Base-by-base conservation (phyloP, 495 filamentous ascomycete species). In the Penicillium ochrochloron region DNA sequence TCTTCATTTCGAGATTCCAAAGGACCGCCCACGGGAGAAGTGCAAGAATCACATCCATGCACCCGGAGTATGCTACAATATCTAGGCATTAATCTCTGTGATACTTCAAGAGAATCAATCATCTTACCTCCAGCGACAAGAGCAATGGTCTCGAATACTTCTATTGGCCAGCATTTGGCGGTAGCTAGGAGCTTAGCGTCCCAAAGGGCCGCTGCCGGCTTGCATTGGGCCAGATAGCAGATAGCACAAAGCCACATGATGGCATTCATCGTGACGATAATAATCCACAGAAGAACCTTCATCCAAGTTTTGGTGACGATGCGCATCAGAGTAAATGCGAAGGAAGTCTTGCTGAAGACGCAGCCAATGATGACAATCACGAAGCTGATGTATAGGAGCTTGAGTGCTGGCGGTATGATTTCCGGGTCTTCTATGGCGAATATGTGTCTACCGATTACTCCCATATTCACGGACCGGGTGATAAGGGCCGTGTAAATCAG, bases 1-100 rank as follows among this genome's bases (percentile, higher is more conserved):
- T 65, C 39, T 62, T 64, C 71, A 73, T 73, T 61, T 73, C 66
- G 6, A 73, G 61, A 2, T 68, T 65, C 71, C 71, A 73, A 3
- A 73, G 19, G 8, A 73, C 52, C 7, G 55, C 50, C 68, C 71
- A 73, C 2, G 71, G 71, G 5, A 71, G 60, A 5, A 73, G 19
- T 15, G 71, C 68, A n/a, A 73, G 65, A 29, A 71, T 56, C n/a
- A 73, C 64, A 50, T 73, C 71, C 66, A 71, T 70, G 11, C 52
- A 57, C 3, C 71, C 71, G 8, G 69, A 73, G 35, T 73, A 71
- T 6, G 71, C 71, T 66, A 44, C 33, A 19, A 5, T 55, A 12
- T 4, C 15, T 17, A 6, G 19, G 42, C 42, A 19, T 48, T 10
- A 48, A 23, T 48, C 6, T 50, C 11, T 52, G 2, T 41, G 12